These are phyloP conservation scores for Aspergillus wentii DNA, from an alignment of 495 filamentous ascomycete genomes.

Conservation along the genomic window DNA sequence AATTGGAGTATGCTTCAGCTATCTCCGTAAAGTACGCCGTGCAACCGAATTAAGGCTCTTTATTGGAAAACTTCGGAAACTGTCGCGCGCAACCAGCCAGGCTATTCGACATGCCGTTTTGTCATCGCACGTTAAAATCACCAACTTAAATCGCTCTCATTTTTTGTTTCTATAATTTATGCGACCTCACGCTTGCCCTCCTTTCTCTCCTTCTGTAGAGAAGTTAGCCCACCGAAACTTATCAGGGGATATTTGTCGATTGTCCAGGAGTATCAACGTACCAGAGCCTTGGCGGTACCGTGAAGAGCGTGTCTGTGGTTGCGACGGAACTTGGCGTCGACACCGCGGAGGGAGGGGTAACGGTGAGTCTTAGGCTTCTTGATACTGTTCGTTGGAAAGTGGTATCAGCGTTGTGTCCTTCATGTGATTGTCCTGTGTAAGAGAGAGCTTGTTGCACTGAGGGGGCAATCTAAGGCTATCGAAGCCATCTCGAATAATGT, in stretches of 20 bases:
- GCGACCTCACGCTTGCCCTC: conserved; percentile 92
- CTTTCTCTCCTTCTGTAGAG: conserved; percentile 86
- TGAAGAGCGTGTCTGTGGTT: conserved; percentile 99
- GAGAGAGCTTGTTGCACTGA: neutral
- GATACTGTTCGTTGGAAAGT: conserved; percentile 60
- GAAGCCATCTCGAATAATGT: no score
- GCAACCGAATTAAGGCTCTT: conserved; percentile 14
- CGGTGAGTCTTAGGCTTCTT: conserved; percentile 99
- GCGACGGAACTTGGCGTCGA: conserved; percentile 98
- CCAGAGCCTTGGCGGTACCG: conserved; percentile 95
- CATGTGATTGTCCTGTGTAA: conserved; percentile 5
- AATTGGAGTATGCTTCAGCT: conserved; percentile 5
- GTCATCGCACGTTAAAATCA: conserved; percentile 37
- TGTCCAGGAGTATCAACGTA: conserved; percentile 47
- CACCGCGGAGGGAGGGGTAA: conserved; percentile 98
- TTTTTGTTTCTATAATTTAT: conserved; percentile 49
- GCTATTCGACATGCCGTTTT: conserved; percentile 15
- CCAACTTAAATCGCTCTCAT: conserved; percentile 35
- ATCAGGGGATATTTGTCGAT: neutral
- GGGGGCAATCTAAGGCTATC: neutral
- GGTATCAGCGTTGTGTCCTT: conserved; percentile 27
- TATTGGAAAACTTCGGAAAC: conserved; percentile 15
- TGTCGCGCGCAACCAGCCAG: conserved; percentile 11
- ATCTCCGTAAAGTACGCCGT: conserved; percentile 3
- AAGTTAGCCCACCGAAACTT: conserved; percentile 50